Base-by-base conservation (phyloP, 1,139 yeast genomes). In the Saccharomyces hybrid region DNA sequence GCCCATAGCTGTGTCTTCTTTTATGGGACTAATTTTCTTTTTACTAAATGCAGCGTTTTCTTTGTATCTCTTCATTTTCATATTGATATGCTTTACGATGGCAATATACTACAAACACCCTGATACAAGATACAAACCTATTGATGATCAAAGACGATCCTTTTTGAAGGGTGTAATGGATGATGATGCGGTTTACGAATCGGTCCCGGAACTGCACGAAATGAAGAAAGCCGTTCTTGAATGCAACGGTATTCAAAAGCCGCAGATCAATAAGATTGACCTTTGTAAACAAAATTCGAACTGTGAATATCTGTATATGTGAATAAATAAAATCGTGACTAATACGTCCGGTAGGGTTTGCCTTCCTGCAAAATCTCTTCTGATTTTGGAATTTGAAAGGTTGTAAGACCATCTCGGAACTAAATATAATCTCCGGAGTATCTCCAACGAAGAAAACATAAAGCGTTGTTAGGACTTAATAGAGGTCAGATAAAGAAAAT, bases 81-180 rank as follows among this genome's bases (percentile, higher is more conserved):
- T 96, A 53, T 84, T 91, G 61, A 82, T 90, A 48, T 88, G 96
- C 4, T 89, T 97, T 73, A 76, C 85, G 11, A 77, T 89, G 70
- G 96, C 97, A 0, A 72, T 91, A 62, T 66, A 91, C 41, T 85
- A 88, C 71, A 89, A 86, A 76, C 90, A 93, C 70, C 99, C 99
- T 55, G 99, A 93, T 72, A 83, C 93, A 14, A 80, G 96, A 63
- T 93, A 93, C 74, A 93, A 90, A 76, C 97, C 97, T 62, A 88
- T 93, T 88, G 99, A 93, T 70, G 99, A 93, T 68, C 83, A 99
- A 71, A 95, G 88, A 54, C 88, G 96, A 27, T 93, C 91, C 71
- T 85, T 84, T 59, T 82, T 84, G 61, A 76, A 78, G 61, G 67
- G 59, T 64, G 71, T 53, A 57, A 62, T 63, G 25, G 61, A 63